Evolutionary conservation across 805 yeast species (phyloP).

Genomic region (Saturnispora sekii): DNA sequence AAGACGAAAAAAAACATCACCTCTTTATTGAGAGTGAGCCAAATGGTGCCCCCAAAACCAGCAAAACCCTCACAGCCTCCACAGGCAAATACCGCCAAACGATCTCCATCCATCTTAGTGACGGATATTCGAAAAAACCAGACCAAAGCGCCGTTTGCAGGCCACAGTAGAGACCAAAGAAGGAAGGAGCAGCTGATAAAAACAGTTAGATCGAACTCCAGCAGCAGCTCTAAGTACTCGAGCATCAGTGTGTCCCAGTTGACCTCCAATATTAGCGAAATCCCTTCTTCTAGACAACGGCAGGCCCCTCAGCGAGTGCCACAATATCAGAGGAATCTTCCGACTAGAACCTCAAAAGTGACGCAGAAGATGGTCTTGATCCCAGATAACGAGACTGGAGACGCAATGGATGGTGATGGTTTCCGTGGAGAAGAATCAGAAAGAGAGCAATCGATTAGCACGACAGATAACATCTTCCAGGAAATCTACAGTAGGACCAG

Average conservation of each 20-base stretch:
- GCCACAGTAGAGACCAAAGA: slow-evolving; percentile 32
- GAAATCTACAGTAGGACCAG: slow-evolving; percentile 24
- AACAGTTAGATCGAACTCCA: slow-evolving; percentile 13
- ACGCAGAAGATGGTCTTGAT: slow-evolving; percentile 80
- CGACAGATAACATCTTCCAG: slow-evolving; percentile 28
- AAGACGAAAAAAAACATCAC: neutral
- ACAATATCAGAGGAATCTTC: slow-evolving; percentile 44
- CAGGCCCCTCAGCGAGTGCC: slow-evolving; percentile 29
- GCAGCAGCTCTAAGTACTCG: slow-evolving; percentile 40
- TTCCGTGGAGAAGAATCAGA: slow-evolving; percentile 10
- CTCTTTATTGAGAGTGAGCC: neutral
- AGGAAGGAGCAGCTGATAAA: slow-evolving; percentile 14
- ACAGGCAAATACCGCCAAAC: slow-evolving; percentile 37
- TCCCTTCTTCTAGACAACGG: slow-evolving; percentile 61
- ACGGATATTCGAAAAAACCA: slow-evolving; percentile 69
- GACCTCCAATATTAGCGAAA: slow-evolving; percentile 70
- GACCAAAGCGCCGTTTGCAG: slow-evolving; percentile 70
- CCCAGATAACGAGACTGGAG: slow-evolving; percentile 44
- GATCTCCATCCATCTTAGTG: slow-evolving; percentile 90
- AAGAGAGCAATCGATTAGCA: slow-evolving; percentile 14
- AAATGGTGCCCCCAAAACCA: neutral
- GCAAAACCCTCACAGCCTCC: neutral
- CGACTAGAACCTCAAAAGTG: slow-evolving; percentile 73
- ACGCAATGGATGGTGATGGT: no score
- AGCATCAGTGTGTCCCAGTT: slow-evolving; percentile 76